A percentile compares a stretch with the other conserved stretches of the same genome.
These are phyloP conservation scores for Sporothrix pseudoabietina DNA, from an alignment of 2,329 filamentous ascomycete genomes.

Conservation along the genomic window DNA sequence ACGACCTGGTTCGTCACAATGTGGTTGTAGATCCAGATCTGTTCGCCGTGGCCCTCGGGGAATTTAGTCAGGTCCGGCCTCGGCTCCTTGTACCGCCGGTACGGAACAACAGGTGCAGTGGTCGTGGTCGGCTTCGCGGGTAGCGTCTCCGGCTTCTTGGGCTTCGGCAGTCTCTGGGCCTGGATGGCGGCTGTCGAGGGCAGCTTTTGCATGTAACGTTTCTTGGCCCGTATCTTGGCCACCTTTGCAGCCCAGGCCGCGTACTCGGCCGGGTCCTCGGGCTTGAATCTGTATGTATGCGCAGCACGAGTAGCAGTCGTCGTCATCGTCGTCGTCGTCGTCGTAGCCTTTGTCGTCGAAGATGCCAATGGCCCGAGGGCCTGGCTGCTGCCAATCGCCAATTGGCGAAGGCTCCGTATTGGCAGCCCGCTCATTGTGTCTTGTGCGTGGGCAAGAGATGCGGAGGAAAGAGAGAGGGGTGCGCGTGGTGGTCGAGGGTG, in stretches of 20 bases:
- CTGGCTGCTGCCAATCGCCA: slow-evolving; percentile 44
- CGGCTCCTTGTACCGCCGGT: slow-evolving; percentile 36
- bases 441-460: background rate
- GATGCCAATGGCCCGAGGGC: slow-evolving; percentile 17
- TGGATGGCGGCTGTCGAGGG: slow-evolving; percentile 20
- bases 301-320: background rate
- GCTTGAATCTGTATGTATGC: background rate
- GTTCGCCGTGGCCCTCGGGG: slow-evolving; percentile 54
- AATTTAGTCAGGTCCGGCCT: slow-evolving; percentile 37
- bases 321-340: background rate
- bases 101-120: background rate
- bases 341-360: background rate
- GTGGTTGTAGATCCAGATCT: slow-evolving; percentile 60
- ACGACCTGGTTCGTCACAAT: slow-evolving; percentile 54
- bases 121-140: background rate
- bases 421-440: slow-evolving; percentile 34
- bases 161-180: slow-evolving; percentile 14
- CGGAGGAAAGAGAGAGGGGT: too few relatives aligned
- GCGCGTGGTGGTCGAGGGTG: background rate
- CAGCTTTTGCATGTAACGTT: background rate
- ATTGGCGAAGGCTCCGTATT: slow-evolving; percentile 39
- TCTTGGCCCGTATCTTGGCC: background rate
- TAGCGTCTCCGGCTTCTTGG: background rate
- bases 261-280: background rate
- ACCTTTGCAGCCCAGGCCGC: background rate